Conservation (phyloP, 371 early-diverging fungal species). For the Syncephalastrum racemosum region DNA sequence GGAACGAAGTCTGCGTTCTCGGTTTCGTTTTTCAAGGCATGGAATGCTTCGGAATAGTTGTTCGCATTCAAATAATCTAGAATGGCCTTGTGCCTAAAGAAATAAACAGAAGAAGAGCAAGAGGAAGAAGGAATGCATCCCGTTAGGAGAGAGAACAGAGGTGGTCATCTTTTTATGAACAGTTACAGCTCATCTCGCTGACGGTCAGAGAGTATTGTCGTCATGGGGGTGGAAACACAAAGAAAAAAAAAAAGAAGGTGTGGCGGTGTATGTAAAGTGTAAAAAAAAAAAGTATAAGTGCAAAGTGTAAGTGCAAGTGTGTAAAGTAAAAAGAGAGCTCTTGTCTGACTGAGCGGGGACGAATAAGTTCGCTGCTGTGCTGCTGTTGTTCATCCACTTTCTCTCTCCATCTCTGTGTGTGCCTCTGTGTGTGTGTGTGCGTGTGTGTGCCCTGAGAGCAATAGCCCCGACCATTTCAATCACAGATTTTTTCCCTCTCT, state of each 20-base stretch:
- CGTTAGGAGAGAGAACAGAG: background rate
- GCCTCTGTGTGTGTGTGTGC: no score
- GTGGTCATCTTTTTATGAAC: background rate
- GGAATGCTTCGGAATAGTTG: slow-evolving; percentile 70
- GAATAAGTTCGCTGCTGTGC: no score
- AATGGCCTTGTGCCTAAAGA: slow-evolving; percentile 75
- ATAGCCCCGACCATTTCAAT: no score
- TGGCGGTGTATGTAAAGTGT: background rate
- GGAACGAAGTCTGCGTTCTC: slow-evolving; percentile 68
- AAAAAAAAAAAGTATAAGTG: slow-evolving; percentile 5
- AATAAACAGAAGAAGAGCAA: slow-evolving; percentile 1
- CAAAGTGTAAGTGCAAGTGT: background rate
- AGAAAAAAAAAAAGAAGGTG: slow-evolving; percentile 1
- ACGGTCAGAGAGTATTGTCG: slow-evolving; percentile 66
- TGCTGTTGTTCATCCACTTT: no score
- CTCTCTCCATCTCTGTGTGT: no score
- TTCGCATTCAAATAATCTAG: slow-evolving; percentile 81
- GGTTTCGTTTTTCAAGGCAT: slow-evolving; percentile 73
- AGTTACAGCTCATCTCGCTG: slow-evolving; percentile 77
- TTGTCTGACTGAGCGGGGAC: no score
- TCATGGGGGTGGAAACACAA: slow-evolving; percentile 25
- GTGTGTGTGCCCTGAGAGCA: no score
- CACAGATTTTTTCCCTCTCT: no score
- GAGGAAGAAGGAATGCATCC: slow-evolving; percentile 4
- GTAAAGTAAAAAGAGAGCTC: slow-evolving; percentile 1